Evolutionary conservation across 805 yeast species (phyloP), one percentile per base, ranked within the genome.

Genomic region (Candida dajiaensis): DNA sequence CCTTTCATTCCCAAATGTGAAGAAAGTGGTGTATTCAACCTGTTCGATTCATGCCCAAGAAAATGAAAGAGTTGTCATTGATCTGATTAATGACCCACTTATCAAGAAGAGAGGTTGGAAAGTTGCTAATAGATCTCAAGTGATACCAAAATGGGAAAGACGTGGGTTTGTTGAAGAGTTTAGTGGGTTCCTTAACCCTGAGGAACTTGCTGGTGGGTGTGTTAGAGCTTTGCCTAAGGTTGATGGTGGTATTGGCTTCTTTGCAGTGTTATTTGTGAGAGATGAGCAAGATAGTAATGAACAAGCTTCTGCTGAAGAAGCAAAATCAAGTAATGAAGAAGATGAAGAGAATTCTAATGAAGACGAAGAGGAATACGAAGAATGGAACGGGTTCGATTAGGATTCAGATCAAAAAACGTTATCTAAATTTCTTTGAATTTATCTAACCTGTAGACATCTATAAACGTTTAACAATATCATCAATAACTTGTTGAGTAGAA

Each of bases 231-330:
- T 81, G 38, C 96, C 97, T 1, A 83, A 80, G 50, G 84, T 77
- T 39, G 99, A 94, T 63, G 99, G 98, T 26, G 99, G 99, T n/a
- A 94, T 94, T 57, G 99, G 99, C 0, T 94, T 94, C 62, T 94
- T 94, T 66, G 98, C 97, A 0, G 98, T 90, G 1, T 83, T 94
- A 47, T 92, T 94, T 62, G 85, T 86, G 52, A 74, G 85, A 47
- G 60, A 51, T 20, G 23, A 52, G 40, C 18, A 28, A 12, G 39
- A 36, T 6, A 9, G 6, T 9, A 8, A 3, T 3, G 36, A 33
- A 16, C 20, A 33, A 33, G 3, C 20, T 18, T 11, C 18, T 3
- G 20, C 11, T n/a, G 38, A 46, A 31, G 10, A 21, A 26, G 37
- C 31, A 15, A 45, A 35, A 15, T 50, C 38, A 18, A 48, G 37